Conservation (phyloP, 352 stramenopile species). For the Pythium oligandrum region DNA sequence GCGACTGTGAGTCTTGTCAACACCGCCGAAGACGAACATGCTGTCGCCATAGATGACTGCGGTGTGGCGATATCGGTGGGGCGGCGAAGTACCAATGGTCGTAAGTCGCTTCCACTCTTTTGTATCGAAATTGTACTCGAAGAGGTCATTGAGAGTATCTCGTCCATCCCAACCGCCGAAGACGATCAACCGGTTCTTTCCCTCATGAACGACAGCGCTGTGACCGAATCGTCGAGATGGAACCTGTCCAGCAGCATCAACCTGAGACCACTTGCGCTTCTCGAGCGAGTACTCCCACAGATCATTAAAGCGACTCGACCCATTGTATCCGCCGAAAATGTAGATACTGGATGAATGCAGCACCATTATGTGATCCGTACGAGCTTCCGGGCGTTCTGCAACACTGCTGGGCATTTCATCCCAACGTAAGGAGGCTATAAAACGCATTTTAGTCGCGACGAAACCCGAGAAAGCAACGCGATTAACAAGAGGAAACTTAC, state of each 20-base stretch:
- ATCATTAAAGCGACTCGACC: slow-evolving; percentile 77
- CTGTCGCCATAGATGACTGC: slow-evolving; percentile 78
- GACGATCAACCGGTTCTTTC: slow-evolving; percentile 69
- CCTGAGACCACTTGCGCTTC: slow-evolving; percentile 43
- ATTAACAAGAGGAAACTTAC: slow-evolving; percentile 13
- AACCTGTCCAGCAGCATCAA: slow-evolving; percentile 39
- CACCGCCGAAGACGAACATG: slow-evolving; percentile 89
- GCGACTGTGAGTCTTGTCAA: slow-evolving; percentile 85
- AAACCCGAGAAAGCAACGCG: no score
- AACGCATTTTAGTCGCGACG: no score
- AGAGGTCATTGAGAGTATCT: slow-evolving; percentile 82
- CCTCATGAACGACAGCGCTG: slow-evolving; percentile 68
- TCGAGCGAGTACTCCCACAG: slow-evolving; percentile 69
- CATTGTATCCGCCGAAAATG: slow-evolving; percentile 88
- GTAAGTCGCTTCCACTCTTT: slow-evolving; percentile 65
- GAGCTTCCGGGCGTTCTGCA: slow-evolving; percentile 57
- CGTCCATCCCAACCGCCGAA: slow-evolving; percentile 87
- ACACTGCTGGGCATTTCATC: slow-evolving; percentile 70
- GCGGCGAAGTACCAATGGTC: slow-evolving; percentile 48
- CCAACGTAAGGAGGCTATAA: slow-evolving; percentile 49
- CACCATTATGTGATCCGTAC: slow-evolving; percentile 88
- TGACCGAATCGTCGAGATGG: slow-evolving; percentile 79
- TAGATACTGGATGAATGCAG: slow-evolving; percentile 75
- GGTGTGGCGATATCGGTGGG: slow-evolving; percentile 82
- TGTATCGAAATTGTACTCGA: slow-evolving; percentile 69